phyloP scores from a whole-genome alignment of 192 early-diverging fungal species.

The Mortierella hygrophila region DNA sequence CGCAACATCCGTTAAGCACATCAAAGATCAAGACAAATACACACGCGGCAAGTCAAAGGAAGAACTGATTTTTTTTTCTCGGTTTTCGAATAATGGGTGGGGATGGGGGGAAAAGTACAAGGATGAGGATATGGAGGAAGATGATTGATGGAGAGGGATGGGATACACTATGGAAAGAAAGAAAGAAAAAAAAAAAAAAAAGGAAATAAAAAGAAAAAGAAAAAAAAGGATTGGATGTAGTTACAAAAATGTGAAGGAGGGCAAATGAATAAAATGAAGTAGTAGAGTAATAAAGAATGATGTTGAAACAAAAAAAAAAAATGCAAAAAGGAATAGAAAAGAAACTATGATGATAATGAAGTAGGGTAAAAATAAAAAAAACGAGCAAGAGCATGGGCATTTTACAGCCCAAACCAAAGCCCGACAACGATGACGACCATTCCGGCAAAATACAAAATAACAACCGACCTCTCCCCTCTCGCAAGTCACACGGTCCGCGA shows the following conservation, averaged over 20 bases:
- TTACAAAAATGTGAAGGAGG: not conserved
- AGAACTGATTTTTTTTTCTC: not conserved
- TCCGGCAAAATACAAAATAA: not conserved
- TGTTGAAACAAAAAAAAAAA: not conserved
- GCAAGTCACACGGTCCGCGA: not conserved
- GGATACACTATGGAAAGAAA: not conserved
- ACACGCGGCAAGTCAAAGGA: not conserved
- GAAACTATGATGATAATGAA: not conserved
- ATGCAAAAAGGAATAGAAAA: not conserved
- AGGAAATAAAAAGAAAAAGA: not conserved
- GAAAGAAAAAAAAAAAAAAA: not conserved
- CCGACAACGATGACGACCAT: not conserved
- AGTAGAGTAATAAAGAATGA: not conserved
- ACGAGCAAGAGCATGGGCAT: not conserved
- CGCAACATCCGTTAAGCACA: too few species aligned
- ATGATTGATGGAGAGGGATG: not conserved
- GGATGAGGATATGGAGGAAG: not conserved
- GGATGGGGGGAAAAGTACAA: not conserved
- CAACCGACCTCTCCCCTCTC: not conserved
- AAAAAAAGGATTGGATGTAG: not conserved
- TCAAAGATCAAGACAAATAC: too few species aligned
- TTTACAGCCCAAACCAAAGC: not conserved
- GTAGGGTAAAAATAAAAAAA: not conserved
- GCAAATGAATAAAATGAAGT: not conserved
- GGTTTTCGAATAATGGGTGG: not conserved